A percentile compares a stretch with the other conserved stretches of the same genome.
Evolutionary conservation across 139 green algal genomes (phyloP).

Genomic region (Tetraselmis chui): DNA sequence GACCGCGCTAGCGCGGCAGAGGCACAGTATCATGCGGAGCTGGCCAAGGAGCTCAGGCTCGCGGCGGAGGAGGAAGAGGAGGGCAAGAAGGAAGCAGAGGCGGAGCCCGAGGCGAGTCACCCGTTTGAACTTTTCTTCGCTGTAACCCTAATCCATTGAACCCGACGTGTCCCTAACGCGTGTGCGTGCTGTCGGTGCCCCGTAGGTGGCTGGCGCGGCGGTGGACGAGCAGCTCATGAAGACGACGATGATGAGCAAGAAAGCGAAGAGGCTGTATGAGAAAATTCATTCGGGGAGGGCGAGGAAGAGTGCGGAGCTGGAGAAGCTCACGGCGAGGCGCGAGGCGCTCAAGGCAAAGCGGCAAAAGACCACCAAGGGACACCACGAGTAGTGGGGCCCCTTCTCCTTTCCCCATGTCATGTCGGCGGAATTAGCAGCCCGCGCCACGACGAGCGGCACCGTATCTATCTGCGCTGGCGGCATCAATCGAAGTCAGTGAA

Average conservation of each 20-base stretch:
- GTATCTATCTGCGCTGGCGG: too few relatives aligned
- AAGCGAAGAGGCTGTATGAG: slow-evolving; percentile 73
- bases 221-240: slow-evolving; percentile 62
- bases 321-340: slow-evolving; percentile 41
- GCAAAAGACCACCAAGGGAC: background rate
- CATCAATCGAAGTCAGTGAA: too few relatives aligned
- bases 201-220: slow-evolving; percentile 18
- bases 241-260: slow-evolving; percentile 91
- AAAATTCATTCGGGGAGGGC: slow-evolving; percentile 51
- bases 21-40: slow-evolving; percentile 45
- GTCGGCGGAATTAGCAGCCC: too few relatives aligned
- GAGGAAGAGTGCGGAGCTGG: slow-evolving; percentile 48
- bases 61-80: slow-evolving; percentile 9
- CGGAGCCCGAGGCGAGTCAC: slow-evolving; percentile 1
- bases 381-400: too few relatives aligned
- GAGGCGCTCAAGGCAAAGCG: slow-evolving; percentile 5
- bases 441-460: too few relatives aligned
- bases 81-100: slow-evolving; percentile 1
- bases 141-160: too few relatives aligned
- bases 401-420: too few relatives aligned
- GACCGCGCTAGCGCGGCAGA: slow-evolving; percentile 35
- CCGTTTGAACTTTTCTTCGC: too few relatives aligned
- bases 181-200: background rate
- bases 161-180: background rate
- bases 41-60: slow-evolving; percentile 56